Conservation (phyloP, 768 basidiomycete genomes). For the Tephrocybe sp. region DNA sequence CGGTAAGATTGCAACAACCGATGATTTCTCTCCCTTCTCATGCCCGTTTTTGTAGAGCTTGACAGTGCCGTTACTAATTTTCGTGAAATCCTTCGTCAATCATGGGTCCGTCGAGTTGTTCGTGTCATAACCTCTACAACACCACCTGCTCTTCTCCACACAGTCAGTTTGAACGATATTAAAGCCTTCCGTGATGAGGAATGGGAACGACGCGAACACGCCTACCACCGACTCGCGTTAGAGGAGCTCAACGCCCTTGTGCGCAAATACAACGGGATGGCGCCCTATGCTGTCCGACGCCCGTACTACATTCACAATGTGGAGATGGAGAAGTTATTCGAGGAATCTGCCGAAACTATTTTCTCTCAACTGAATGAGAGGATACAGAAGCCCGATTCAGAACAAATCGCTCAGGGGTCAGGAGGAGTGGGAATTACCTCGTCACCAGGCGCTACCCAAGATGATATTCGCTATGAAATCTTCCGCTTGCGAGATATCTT, state of each 20-base stretch:
- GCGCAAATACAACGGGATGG: slow-evolving; percentile 77
- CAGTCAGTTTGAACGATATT: slow-evolving; percentile 35
- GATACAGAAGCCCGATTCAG: slow-evolving; percentile 13
- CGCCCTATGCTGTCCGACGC: slow-evolving; percentile 76
- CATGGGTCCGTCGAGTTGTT: slow-evolving; percentile 76
- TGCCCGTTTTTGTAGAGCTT: slow-evolving; percentile 46
- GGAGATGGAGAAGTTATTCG: slow-evolving; percentile 60
- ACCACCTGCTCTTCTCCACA: slow-evolving; percentile 37
- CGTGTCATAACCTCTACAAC: slow-evolving; percentile 54
- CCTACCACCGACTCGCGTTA: slow-evolving; percentile 70
- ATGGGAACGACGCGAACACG: slow-evolving; percentile 68
- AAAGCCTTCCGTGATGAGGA: slow-evolving; percentile 55
- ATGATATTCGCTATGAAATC: background rate
- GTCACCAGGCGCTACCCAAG: too few species aligned
- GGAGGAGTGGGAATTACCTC: too few species aligned
- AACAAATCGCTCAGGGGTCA: too few species aligned
- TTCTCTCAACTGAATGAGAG: slow-evolving; percentile 35
- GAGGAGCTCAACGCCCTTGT: slow-evolving; percentile 74
- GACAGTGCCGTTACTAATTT: slow-evolving; percentile 63
- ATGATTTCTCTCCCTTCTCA: background rate
- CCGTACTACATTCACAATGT: slow-evolving; percentile 52
- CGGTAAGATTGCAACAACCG: slow-evolving; percentile 38
- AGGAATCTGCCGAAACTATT: slow-evolving; percentile 54
- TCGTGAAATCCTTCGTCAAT: slow-evolving; percentile 59
- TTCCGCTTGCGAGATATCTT: slow-evolving; percentile 14